phyloP scores from a whole-genome alignment of 2,329 filamentous ascomycete genomes.

The Botrytis galanthina region DNA sequence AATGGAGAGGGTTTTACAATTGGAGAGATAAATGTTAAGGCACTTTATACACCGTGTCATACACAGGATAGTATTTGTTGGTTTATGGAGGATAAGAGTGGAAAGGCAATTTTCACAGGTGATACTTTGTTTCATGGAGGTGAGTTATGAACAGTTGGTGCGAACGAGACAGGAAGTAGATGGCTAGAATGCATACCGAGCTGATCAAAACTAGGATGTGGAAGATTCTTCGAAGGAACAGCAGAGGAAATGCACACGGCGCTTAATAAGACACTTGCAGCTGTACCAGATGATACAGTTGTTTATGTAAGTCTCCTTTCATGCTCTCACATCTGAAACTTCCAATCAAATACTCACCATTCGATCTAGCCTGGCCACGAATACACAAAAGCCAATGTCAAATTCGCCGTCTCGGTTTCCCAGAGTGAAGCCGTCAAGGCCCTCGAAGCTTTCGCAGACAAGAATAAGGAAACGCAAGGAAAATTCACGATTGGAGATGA shows the following conservation, averaged over 20 bases:
- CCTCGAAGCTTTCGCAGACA: constrained; percentile 71
- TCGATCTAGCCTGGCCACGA: constrained; percentile 78
- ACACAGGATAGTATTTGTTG: constrained; percentile 99
- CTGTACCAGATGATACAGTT: constrained; percentile 83
- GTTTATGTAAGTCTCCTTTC: constrained; percentile 66
- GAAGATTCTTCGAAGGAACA: constrained; percentile 91
- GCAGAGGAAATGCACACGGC: constrained; percentile 90
- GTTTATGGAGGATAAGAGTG: constrained; percentile 74
- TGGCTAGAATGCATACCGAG: neutral
- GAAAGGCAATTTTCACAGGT: constrained; percentile 83
- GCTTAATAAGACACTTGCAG: constrained; percentile 78
- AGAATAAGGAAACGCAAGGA: constrained; percentile 85
- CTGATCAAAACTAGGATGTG: constrained; percentile 64
- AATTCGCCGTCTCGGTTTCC: constrained; percentile 76
- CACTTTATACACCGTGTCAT: constrained; percentile 94
- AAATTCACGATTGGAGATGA: constrained; percentile 97
- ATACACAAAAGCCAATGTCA: constrained; percentile 96
- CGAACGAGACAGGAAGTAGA: neutral
- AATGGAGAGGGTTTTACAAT: constrained; percentile 79
- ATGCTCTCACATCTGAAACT: neutral
- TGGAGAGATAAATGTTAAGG: constrained; percentile 77
- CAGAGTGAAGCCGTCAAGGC: constrained; percentile 74
- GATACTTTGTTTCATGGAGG: constrained; percentile 95
- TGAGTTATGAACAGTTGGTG: constrained; percentile 40
- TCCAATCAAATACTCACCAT: constrained; percentile 22